Conservation (phyloP, 192 early-diverging fungal species). For the Linnemannia zychae region DNA sequence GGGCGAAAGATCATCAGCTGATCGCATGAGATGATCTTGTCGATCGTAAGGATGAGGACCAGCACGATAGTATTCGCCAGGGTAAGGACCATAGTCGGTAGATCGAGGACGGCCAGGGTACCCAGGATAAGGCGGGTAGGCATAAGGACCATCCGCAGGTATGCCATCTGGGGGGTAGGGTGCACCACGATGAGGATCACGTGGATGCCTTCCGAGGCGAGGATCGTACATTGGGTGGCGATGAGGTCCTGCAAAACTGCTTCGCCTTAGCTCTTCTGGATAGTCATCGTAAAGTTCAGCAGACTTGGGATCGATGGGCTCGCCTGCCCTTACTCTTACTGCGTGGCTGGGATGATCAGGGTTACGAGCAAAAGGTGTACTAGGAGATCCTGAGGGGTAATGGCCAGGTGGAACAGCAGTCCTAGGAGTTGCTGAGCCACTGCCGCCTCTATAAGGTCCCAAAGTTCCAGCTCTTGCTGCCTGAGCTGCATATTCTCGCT, state of each 20-base stretch:
- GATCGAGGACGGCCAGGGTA: background rate
- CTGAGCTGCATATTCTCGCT: background rate
- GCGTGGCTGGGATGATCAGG: background rate
- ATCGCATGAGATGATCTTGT: background rate
- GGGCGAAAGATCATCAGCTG: background rate
- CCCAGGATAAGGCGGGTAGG: constrained; percentile 11
- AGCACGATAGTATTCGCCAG: constrained; percentile 18
- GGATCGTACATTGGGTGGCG: constrained; percentile 4
- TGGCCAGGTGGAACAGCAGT: background rate
- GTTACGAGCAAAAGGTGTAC: background rate
- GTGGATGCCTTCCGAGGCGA: background rate
- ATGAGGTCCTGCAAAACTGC: background rate
- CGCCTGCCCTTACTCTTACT: background rate
- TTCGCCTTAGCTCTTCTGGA: background rate
- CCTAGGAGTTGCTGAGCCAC: background rate
- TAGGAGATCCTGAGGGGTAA: background rate
- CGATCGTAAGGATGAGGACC: constrained; percentile 20
- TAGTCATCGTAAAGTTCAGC: constrained; percentile 1
- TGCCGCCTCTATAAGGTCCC: background rate
- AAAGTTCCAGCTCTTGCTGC: background rate
- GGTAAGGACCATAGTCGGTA: constrained; percentile 1
- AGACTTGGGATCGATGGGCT: background rate
- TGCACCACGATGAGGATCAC: background rate
- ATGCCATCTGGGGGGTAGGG: constrained; percentile 6
- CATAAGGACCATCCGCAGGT: background rate